These are phyloP conservation scores for Vitis riparia DNA, from an alignment of 164 flowering plant genomes.

Conservation along the genomic window DNA sequence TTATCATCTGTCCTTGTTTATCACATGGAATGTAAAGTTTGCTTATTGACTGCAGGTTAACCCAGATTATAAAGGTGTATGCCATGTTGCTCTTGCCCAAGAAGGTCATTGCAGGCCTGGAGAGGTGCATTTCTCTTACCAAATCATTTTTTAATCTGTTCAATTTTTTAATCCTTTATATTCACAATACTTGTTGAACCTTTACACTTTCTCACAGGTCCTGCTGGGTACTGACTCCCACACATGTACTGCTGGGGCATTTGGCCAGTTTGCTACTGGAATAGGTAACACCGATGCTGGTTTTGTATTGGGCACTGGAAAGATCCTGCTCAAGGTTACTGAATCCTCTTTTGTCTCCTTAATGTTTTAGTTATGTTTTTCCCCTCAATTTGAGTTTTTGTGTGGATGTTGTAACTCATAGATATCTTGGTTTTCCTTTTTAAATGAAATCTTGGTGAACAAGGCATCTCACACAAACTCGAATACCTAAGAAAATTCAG, in stretches of 20 bases:
- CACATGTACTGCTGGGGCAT: conserved; percentile 99
- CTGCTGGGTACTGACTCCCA: conserved; percentile 97
- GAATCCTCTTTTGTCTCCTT: background rate
- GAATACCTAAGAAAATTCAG: no score
- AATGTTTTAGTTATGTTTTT: no score
- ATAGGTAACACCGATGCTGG: conserved; percentile 99
- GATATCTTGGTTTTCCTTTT: no score
- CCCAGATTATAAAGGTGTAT: conserved; percentile 98
- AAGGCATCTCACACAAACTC: no score
- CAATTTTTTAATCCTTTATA: background rate
- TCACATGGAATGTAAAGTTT: background rate
- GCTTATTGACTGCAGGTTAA: conserved; percentile 58
- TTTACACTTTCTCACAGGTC: conserved; percentile 45
- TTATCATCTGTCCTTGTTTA: no score
- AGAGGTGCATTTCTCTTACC: conserved; percentile 54
- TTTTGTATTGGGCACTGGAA: conserved; percentile 92
- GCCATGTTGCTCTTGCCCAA: conserved; percentile 98
- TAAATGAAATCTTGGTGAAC: no score
- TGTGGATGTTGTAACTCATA: no score
- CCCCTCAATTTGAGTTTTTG: no score
- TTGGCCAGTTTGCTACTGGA: conserved; percentile 98
- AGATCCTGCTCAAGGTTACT: conserved; percentile 81
- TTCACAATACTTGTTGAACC: background rate
- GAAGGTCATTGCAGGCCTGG: conserved; percentile 99
- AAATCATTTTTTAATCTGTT: background rate